Conservation (phyloP, 1,284 basidiomycete species). For the Puccinia coronata region DNA sequence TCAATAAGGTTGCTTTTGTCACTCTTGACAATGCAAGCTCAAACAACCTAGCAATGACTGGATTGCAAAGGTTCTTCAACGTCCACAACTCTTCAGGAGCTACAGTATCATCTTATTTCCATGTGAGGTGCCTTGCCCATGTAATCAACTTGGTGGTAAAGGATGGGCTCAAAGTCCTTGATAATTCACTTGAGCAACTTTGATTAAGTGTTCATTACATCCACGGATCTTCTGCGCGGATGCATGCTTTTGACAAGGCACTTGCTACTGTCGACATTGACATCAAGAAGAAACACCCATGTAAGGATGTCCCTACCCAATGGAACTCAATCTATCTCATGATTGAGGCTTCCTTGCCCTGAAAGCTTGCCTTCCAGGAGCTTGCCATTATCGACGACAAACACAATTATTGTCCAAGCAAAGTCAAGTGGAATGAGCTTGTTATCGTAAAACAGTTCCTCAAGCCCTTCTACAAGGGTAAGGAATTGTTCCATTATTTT, state of each 20-base stretch:
- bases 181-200: neutral
- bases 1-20: too few species aligned
- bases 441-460: neutral
- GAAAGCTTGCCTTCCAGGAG: slow-evolving; percentile 1
- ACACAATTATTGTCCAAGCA: neutral
- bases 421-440: neutral
- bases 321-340: neutral
- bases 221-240: neutral
- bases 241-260: too few species aligned
- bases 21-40: too few species aligned
- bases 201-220: neutral
- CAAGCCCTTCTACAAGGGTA: too few species aligned
- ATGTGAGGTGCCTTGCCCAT: neutral
- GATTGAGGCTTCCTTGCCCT: neutral
- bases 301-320: too few species aligned
- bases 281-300: too few species aligned
- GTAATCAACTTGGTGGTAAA: too few species aligned
- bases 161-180: neutral
- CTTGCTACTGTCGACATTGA: too few species aligned
- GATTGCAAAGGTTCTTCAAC: neutral
- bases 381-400: neutral
- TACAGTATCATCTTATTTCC: neutral
- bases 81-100: neutral
- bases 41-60: too few species aligned
- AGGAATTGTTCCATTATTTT: neutral